Evolutionary conservation across 352 stramenopile genomes (phyloP), one percentile per base, ranked within the genome.

Genomic region (Globisporangium carolinianum): DNA sequence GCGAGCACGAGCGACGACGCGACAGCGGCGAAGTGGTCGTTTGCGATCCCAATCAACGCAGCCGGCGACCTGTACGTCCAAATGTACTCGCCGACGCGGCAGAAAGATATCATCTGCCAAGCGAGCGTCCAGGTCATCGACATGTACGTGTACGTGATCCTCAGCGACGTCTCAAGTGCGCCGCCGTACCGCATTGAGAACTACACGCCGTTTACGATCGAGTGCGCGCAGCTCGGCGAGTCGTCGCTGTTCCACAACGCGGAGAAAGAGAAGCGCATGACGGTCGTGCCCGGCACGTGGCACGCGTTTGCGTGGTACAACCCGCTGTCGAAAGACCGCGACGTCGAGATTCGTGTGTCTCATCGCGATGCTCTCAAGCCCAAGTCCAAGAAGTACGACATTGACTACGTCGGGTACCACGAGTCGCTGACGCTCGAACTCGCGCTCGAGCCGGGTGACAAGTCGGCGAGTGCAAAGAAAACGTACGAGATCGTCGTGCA

Each of bases 121-220:
- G 85, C 79, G 42, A 93, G 83, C 53, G 80, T 95, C 17, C 85
- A 95, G 56, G 77, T 95, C 32, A 78, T 95, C n/a, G 85, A 91
- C 42, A 90, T 90, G 77, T 91, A 95, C 55, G 75, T 95, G 15
- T 95, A 93, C 60, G 83, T 95, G 11, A 84, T 93, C 53, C 60
- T 95, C 51, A 92, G 71, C 24, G 85, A 95, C 61, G 79, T 88
- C 10, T 95, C 83, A 0, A 83, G 75, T 24, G 74, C 80, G 15
- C 85, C 85, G 7, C 85, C 85, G 15, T 95, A 92, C 63, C 81
- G 85, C 7, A 86, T 95, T 49, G 85, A 95, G 67, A 95, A 95
- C 63, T 95, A 83, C 60, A 92, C 85, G n/a, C 83, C 80, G 48
- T 93, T 85, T 55, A 83, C 63, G 41, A 75, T 91, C n/a, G 76